Evolutionary conservation across 768 basidiomycete species (phyloP).

Genomic region (Mycena pura): DNA sequence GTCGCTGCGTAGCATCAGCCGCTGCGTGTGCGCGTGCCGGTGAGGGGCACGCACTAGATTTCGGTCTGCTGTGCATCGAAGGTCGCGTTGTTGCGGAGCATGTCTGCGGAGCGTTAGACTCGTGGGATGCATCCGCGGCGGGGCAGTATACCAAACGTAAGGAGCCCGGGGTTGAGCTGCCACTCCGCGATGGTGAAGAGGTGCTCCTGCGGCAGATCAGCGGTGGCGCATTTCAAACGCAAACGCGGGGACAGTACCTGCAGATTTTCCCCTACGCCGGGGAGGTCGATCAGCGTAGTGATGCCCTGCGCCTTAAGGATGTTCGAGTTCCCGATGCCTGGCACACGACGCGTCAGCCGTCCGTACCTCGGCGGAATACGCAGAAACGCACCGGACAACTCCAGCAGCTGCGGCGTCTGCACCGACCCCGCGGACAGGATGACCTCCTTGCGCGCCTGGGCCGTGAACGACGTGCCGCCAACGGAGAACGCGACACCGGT

Average conservation of each 20-base stretch:
- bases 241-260: background rate
- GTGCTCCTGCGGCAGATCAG: too few species aligned
- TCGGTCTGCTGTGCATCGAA: background rate
- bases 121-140: too few species aligned
- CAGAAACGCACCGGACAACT: background rate
- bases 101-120: background rate
- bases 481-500: too few species aligned
- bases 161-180: too few species aligned
- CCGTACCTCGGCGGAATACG: too few species aligned
- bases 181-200: too few species aligned
- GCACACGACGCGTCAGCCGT: too few species aligned
- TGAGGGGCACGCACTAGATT: background rate
- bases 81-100: background rate
- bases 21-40: too few species aligned
- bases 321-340: constrained; percentile 24
- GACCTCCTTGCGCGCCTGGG: background rate
- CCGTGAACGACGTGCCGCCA: too few species aligned
- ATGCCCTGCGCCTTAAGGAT: constrained; percentile 26
- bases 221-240: too few species aligned
- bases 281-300: constrained; percentile 32
- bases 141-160: too few species aligned
- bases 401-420: background rate
- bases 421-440: background rate
- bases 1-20: too few species aligned
- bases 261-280: constrained; percentile 39